phyloP scores from a whole-genome alignment of 1,284 basidiomycete species.

The Apiotrichum gamsii region DNA sequence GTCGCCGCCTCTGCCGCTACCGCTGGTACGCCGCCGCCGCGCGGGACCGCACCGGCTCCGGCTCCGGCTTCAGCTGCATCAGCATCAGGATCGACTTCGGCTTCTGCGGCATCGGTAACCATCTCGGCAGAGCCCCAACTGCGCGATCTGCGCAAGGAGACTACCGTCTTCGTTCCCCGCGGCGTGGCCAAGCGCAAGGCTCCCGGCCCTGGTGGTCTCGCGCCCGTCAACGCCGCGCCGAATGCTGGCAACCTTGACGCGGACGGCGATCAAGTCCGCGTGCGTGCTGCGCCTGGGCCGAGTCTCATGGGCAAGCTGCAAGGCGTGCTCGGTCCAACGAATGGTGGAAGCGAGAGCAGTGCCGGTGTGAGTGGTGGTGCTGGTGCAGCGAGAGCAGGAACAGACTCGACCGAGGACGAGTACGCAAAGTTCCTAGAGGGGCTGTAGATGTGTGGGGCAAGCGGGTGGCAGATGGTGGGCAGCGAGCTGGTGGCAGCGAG shows the following conservation, averaged over 20 bases:
- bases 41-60: conserved; percentile 7
- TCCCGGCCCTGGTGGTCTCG: conserved; percentile 5
- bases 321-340: conserved; percentile 29
- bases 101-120: conserved; percentile 55
- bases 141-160: conserved; percentile 85
- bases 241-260: conserved; percentile 34
- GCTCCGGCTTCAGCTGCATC: too few relatives aligned
- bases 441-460: conserved; percentile 7
- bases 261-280: conserved; percentile 32
- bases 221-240: conserved; percentile 39
- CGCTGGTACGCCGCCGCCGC: not conserved
- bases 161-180: conserved; percentile 75
- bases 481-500: too few relatives aligned
- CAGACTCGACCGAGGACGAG: conserved; percentile 15
- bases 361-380: too few relatives aligned
- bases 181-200: conserved; percentile 42
- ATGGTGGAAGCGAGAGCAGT: conserved; percentile 6
- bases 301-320: conserved; percentile 42
- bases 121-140: conserved; percentile 76
- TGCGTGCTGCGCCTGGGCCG: conserved; percentile 12
- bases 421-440: conserved; percentile 16
- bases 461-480: not conserved
- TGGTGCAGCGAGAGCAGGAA: not conserved
- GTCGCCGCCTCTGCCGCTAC: not conserved
- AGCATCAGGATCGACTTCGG: too few relatives aligned